Evolutionary conservation across 441 rosid genomes (phyloP), one percentile per base, ranked within the genome.

Genomic region (Gossypium lobatum): DNA sequence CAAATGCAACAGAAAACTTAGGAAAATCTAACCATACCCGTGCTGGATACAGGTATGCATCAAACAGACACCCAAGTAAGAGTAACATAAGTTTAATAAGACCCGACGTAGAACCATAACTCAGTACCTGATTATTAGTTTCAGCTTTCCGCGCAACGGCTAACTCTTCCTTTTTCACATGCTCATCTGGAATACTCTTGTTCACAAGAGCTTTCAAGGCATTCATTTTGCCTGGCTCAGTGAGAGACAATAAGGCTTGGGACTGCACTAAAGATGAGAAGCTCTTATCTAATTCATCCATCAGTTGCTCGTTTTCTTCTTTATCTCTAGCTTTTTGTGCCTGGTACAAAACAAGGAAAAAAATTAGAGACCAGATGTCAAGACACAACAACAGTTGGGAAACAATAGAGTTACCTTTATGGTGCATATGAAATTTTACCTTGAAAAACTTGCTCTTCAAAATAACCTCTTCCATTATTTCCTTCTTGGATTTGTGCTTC

Each of bases 361-460:
- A 48, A 73, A 65, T 63, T 67, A 52, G 52, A 59, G 25, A 74
- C 16, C 77, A 34, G 37, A 17, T 45, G n/a, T 23, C 13, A 18
- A 73, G 71, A 14, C 34, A 46, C 16, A 0, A 64, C 64, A 64
- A 21, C 3, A 31, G 18, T 61, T 54, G 46, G 58, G 64, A 57
- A 37, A n/a, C 23, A 48, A 75, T 72, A 39, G 45, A 70, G 34
- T 58, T 14, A 53, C 17, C 25, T 54, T 31, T 53, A 14, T 42
- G 72, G 31, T 66, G 48, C 31, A 71, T 11, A 50, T 64, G 53
- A 50, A 75, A 59, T 59, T n/a, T 69, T 80, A 95, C 98, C 99
- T 85, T 95, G 84, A 87, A 95, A 88, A 80, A 84, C 81, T 95
- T 95, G 90, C 97, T 93, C 87, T 95, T 95, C 86, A 91, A 80